Conservation (phyloP, 2,329 filamentous ascomycete species). For the Metarhizium robertsii region DNA sequence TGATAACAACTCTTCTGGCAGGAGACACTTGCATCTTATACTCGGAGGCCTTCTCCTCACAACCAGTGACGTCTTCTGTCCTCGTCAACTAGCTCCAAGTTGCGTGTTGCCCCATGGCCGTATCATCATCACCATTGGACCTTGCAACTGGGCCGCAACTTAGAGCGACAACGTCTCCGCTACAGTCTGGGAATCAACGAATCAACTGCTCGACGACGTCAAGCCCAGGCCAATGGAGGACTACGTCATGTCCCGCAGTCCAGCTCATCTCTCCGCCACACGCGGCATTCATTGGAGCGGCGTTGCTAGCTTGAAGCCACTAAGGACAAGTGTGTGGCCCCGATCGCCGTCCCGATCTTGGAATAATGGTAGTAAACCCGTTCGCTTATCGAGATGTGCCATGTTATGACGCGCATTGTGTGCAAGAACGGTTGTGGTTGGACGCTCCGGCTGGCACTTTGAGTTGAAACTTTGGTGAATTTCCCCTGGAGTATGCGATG, state of each 20-base stretch:
- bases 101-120: too few species aligned
- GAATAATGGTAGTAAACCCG: neutral
- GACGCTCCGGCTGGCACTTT: too few species aligned
- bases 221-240: neutral
- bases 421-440: too few species aligned
- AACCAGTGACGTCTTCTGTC: neutral
- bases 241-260: slow-evolving; percentile 1
- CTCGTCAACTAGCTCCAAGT: neutral
- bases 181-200: neutral
- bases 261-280: neutral
- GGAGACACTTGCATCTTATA: neutral
- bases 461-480: too few species aligned
- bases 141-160: neutral
- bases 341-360: neutral
- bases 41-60: neutral
- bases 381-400: neutral
- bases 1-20: neutral
- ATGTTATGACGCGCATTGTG: neutral
- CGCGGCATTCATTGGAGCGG: neutral
- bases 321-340: neutral
- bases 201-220: neutral
- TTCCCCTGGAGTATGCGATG: too few species aligned
- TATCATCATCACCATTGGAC: too few species aligned
- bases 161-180: neutral
- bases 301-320: neutral